Evolutionary conservation across 176 grass and related monocot species (phyloP).

Genomic region (Themeda triandra): DNA sequence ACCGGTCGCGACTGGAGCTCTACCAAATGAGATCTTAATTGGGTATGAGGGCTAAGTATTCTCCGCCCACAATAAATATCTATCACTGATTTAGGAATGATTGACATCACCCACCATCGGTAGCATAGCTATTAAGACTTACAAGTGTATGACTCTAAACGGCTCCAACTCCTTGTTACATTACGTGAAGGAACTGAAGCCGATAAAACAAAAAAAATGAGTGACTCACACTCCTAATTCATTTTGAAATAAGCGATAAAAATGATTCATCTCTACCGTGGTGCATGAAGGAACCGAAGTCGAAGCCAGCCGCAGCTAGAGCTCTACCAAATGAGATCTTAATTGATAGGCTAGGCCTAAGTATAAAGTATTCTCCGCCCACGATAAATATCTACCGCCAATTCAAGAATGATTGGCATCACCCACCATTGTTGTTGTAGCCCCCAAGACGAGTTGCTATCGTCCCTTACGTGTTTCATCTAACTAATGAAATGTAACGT

Average conservation of each 20-base stretch:
- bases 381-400: background rate
- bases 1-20: too few relatives aligned
- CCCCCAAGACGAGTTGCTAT: background rate
- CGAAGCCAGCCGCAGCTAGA: too few relatives aligned
- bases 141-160: too few relatives aligned
- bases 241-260: too few relatives aligned
- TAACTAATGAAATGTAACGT: background rate
- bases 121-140: too few relatives aligned
- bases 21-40: too few relatives aligned
- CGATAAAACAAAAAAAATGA: too few relatives aligned
- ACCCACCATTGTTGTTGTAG: background rate
- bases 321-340: too few relatives aligned
- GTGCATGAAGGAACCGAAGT: too few relatives aligned
- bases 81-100: background rate
- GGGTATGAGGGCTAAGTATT: background rate
- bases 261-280: too few relatives aligned
- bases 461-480: background rate
- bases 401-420: background rate
- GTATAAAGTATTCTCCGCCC: background rate
- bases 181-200: too few relatives aligned
- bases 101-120: background rate
- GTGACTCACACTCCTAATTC: too few relatives aligned
- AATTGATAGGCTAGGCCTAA: background rate
- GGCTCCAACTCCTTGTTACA: rapidly evolving
- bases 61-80: background rate